Percentiles rank a stretch among this genome's conserved stretches.
phyloP scores from a whole-genome alignment of 164 flowering plant species.

The Buxus sempervirens region DNA sequence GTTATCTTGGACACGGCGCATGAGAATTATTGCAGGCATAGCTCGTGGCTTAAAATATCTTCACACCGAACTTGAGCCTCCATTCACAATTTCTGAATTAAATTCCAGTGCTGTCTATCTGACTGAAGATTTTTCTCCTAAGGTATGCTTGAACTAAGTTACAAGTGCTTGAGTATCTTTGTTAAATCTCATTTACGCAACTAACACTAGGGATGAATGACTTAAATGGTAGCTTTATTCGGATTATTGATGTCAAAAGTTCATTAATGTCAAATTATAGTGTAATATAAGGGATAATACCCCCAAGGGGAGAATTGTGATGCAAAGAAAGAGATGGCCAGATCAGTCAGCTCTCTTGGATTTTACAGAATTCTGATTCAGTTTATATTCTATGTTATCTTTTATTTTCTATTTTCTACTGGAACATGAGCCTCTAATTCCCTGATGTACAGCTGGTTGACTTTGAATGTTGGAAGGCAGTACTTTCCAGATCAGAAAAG shows the following conservation, averaged over 20 bases:
- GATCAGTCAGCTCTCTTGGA: too few relatives aligned
- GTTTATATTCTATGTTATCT: background rate
- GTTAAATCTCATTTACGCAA: background rate
- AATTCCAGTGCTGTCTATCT: conserved; percentile 77
- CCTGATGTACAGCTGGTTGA: conserved; percentile 69
- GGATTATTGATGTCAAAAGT: background rate
- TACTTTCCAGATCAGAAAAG: conserved; percentile 73
- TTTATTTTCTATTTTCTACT: too few relatives aligned
- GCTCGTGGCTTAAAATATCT: conserved; percentile 85
- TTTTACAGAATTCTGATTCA: too few relatives aligned
- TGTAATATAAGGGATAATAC: too few relatives aligned
- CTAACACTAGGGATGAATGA: background rate
- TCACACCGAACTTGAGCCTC: conserved; percentile 78
- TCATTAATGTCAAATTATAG: too few relatives aligned
- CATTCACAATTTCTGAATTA: conserved; percentile 72
- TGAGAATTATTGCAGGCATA: conserved; percentile 81
- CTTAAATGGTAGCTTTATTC: background rate
- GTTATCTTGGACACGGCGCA: conserved; percentile 83
- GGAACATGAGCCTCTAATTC: background rate
- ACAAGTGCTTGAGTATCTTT: background rate
- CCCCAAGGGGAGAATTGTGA: too few relatives aligned
- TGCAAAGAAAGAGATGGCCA: too few relatives aligned
- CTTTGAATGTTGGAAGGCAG: conserved; percentile 87
- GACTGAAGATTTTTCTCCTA: conserved; percentile 89
- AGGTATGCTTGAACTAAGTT: conserved; percentile 39